Evolutionary conservation across 495 filamentous ascomycete species (phyloP).

Genomic region (Xanthoparmelia taractica): DNA sequence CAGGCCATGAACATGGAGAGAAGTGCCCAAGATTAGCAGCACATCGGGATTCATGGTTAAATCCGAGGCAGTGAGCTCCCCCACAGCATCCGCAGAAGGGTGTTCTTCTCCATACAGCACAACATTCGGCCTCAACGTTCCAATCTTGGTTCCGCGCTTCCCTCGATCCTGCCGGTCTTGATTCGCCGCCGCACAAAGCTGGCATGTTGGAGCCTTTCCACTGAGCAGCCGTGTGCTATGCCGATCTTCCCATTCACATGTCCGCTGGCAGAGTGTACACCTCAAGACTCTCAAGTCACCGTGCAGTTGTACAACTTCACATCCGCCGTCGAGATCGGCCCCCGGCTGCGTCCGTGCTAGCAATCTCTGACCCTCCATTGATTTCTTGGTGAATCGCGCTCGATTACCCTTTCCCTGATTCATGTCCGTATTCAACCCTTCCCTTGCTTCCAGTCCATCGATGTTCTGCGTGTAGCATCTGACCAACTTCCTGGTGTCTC

Average conservation of each 20-base stretch:
- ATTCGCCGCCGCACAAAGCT: constrained; percentile 48
- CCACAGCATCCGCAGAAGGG: constrained; percentile 55
- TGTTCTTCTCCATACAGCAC: constrained; percentile 67
- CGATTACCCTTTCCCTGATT: constrained; percentile 49
- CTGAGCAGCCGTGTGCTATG: constrained; percentile 37
- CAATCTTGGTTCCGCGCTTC: constrained; percentile 55
- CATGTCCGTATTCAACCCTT: constrained; percentile 47
- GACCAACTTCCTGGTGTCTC: constrained; percentile 54
- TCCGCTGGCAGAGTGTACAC: constrained; percentile 54
- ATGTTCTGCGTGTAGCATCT: constrained; percentile 69
- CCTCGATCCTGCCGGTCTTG: constrained; percentile 51
- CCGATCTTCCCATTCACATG: constrained; percentile 50
- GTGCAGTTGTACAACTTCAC: constrained; percentile 59
- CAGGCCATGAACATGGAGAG: constrained; percentile 59
- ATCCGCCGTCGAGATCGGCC: constrained; percentile 36
- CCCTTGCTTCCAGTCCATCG: constrained; percentile 58
- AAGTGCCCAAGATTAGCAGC: constrained; percentile 60
- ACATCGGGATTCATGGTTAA: constrained; percentile 45
- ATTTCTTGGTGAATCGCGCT: constrained; percentile 30
- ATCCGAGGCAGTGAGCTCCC: constrained; percentile 54
- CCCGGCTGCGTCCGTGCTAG: constrained; percentile 11
- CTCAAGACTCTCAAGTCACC: constrained; percentile 53
- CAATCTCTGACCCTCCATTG: constrained; percentile 18
- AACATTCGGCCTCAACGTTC: constrained; percentile 58
- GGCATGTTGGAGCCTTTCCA: constrained; percentile 56